Conservation (phyloP, 2,329 filamentous ascomycete species). For the Fusarium concolor region DNA sequence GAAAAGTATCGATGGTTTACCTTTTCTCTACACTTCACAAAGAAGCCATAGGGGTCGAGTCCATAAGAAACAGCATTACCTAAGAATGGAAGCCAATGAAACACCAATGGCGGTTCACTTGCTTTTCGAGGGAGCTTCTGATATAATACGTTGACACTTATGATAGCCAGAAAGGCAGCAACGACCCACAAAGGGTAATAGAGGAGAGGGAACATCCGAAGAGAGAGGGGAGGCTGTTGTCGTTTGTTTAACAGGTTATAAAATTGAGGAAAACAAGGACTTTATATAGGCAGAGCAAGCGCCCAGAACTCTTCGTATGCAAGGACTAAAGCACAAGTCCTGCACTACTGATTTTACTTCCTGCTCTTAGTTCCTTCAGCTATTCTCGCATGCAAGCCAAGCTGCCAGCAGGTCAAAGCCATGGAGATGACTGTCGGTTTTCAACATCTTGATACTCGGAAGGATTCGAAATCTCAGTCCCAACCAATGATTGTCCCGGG, state of each 20-base stretch:
- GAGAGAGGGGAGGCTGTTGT: neutral
- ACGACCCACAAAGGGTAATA: constrained; percentile 15
- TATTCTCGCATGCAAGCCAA: neutral
- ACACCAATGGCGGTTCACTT: constrained; percentile 63
- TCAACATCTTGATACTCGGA: constrained; percentile 3
- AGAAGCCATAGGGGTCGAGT: constrained; percentile 77
- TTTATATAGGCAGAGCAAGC: constrained; percentile 10
- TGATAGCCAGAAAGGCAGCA: constrained; percentile 1
- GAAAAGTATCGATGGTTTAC: constrained; percentile 51
- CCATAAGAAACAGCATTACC: constrained; percentile 79
- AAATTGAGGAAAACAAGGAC: neutral
- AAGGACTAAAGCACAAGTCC: neutral
- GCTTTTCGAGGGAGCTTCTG: constrained; percentile 32
- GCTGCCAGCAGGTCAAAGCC: neutral
- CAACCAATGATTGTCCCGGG: constrained; percentile 2
- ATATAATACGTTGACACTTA: constrained; percentile 25
- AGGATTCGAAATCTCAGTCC: neutral
- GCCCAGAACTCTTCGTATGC: neutral
- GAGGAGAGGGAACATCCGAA: constrained; percentile 14
- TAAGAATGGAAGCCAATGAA: constrained; percentile 71
- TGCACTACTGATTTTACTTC: neutral
- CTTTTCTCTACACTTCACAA: constrained; percentile 72
- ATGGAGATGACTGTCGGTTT: neutral
- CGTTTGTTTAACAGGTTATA: neutral
- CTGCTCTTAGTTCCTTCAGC: neutral